Conservation (phyloP, 768 basidiomycete species). For the Lentinula lateritia region DNA sequence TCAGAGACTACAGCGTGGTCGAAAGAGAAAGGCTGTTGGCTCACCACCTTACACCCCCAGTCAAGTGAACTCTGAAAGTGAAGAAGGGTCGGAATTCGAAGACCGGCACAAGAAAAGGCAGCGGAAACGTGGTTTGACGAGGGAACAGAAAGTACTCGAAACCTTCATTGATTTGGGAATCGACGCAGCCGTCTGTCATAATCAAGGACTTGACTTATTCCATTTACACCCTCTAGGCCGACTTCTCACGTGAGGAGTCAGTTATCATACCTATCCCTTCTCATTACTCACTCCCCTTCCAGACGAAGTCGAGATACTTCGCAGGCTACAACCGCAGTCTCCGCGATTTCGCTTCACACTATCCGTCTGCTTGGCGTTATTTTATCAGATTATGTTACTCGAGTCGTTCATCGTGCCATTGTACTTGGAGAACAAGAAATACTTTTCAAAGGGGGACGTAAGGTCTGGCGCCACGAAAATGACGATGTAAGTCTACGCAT, state of each 20-base stretch:
- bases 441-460: constrained; percentile 50
- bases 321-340: background rate
- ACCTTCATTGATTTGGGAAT: constrained; percentile 40
- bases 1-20: constrained; percentile 32
- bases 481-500: constrained; percentile 7
- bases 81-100: constrained; percentile 1
- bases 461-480: constrained; percentile 47
- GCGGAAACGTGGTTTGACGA: constrained; percentile 32
- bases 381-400: constrained; percentile 45
- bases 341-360: constrained; percentile 42
- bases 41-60: constrained; percentile 12
- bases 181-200: constrained; percentile 33
- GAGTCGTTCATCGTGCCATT: constrained; percentile 45
- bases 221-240: constrained; percentile 33
- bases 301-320: background rate
- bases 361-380: constrained; percentile 40
- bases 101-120: constrained; percentile 9
- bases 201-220: constrained; percentile 44
- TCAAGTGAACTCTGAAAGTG: background rate
- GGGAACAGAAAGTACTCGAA: constrained; percentile 37
- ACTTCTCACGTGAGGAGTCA: constrained; percentile 30
- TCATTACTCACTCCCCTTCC: background rate
- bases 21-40: constrained; percentile 17
- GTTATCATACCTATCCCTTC: background rate
- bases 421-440: constrained; percentile 55